phyloP scores from a whole-genome alignment of 1,139 yeast genomes.

The Suhomyces bolitotheri region DNA sequence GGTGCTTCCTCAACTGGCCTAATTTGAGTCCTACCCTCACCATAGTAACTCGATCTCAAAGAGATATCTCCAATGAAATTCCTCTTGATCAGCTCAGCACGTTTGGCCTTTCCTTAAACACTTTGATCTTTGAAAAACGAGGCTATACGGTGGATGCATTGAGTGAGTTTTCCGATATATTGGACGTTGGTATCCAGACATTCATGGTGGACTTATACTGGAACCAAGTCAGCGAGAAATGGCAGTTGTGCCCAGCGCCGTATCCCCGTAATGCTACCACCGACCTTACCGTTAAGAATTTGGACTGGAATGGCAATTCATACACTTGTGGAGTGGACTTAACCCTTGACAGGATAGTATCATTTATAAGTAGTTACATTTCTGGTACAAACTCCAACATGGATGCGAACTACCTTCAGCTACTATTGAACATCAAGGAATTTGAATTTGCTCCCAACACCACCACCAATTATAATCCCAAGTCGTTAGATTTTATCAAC shows the following conservation, averaged over 20 bases:
- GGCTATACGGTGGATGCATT: constrained; percentile 54
- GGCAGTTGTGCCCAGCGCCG: constrained; percentile 74
- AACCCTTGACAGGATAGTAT: constrained; percentile 36
- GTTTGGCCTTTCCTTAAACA: constrained; percentile 59
- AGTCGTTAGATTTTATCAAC: constrained; percentile 2
- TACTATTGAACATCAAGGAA: constrained; percentile 50
- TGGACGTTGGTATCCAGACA: constrained; percentile 54
- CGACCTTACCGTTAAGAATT: constrained; percentile 16
- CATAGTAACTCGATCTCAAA: constrained; percentile 59
- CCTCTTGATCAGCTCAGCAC: constrained; percentile 59
- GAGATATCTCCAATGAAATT: constrained; percentile 60
- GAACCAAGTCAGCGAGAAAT: constrained; percentile 49
- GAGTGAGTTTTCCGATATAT: constrained; percentile 32
- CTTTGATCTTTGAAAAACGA: constrained; percentile 47
- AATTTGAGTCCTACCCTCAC: constrained; percentile 6
- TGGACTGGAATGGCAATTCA: constrained; percentile 28
- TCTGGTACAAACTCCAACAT: constrained; percentile 54
- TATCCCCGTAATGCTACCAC: constrained; percentile 32
- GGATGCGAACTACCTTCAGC: constrained; percentile 52
- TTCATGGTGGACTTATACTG: constrained; percentile 66
- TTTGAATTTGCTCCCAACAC: constrained; percentile 14
- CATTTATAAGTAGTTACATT: constrained; percentile 30
- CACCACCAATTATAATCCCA: constrained; percentile 4
- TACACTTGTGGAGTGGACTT: constrained; percentile 47
- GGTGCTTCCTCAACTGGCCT: constrained; percentile 7